Percentiles rank a stretch among this genome's conserved stretches.
These are phyloP conservation scores for Beauveria medogensis DNA, from an alignment of 2,329 filamentous ascomycete species.

Conservation along the genomic window DNA sequence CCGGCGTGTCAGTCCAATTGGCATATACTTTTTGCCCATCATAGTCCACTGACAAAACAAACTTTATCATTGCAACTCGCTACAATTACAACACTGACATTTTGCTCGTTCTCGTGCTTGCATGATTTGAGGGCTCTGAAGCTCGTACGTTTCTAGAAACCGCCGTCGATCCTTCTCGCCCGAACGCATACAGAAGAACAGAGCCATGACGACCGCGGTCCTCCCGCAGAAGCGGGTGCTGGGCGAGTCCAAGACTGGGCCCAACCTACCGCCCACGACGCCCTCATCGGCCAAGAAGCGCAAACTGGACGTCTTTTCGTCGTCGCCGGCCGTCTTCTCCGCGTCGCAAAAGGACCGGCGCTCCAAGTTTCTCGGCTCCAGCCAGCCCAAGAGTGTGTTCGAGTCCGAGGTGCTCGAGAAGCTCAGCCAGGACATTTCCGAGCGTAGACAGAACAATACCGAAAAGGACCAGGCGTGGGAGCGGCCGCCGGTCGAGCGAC, in stretches of 20 bases:
- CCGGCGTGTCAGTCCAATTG: not conserved
- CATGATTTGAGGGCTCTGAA: not conserved
- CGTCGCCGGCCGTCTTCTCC: constrained; percentile 49
- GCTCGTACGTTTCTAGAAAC: not conserved
- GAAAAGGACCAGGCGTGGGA: constrained; percentile 95
- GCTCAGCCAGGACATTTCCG: constrained; percentile 85
- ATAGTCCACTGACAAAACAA: not conserved
- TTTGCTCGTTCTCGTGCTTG: not conserved
- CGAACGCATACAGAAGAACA: constrained; percentile 8
- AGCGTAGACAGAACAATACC: constrained; percentile 75
- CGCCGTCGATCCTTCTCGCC: not conserved
- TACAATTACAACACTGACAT: not conserved
- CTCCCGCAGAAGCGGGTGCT: constrained; percentile 67
- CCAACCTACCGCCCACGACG: constrained; percentile 51
- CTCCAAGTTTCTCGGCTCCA: constrained; percentile 56
- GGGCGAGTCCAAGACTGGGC: constrained; percentile 57
- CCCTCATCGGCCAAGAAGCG: constrained; percentile 65
- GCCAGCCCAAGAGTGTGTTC: constrained; percentile 81
- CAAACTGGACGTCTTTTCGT: constrained; percentile 60
- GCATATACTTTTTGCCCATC: constrained; percentile 3
- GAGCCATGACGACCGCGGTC: constrained; percentile 39
- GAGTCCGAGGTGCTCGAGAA: constrained; percentile 93
- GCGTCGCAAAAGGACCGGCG: constrained; percentile 55
- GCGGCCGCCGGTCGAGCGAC: constrained; percentile 45
- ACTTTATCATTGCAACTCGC: not conserved